Evolutionary conservation across 2,329 filamentous ascomycete genomes (phyloP).

Genomic region (Fusarium sp.): DNA sequence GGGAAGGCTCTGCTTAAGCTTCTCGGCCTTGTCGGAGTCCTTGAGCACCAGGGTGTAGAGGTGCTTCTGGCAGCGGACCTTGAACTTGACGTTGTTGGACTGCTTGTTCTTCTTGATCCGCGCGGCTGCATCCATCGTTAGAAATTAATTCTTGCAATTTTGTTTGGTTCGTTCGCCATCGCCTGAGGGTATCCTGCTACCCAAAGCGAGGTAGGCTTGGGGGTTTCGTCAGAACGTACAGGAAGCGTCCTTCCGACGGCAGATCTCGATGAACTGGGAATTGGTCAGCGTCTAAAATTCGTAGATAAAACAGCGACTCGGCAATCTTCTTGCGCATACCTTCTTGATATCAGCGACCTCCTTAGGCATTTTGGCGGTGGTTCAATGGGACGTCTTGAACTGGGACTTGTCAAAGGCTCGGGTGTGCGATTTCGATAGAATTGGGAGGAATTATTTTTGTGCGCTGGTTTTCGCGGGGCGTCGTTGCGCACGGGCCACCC

Average conservation of each 20-base stretch:
- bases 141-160: slow-evolving; percentile 37
- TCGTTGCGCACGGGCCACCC: slow-evolving; percentile 46
- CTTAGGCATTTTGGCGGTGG: slow-evolving; percentile 90
- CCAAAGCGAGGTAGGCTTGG: slow-evolving; percentile 6
- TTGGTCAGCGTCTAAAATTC: slow-evolving; percentile 50
- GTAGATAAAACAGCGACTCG: slow-evolving; percentile 16
- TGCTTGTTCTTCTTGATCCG: slow-evolving; percentile 97
- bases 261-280: slow-evolving; percentile 98
- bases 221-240: slow-evolving; percentile 77
- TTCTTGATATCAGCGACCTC: slow-evolving; percentile 99
- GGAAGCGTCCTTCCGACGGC: slow-evolving; percentile 98
- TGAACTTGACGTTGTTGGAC: slow-evolving; percentile 98
- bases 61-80: slow-evolving; percentile 97
- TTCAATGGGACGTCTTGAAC: slow-evolving; percentile 50
- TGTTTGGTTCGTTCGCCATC: slow-evolving; percentile 25
- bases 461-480: slow-evolving; percentile 50
- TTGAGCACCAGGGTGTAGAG: slow-evolving; percentile 99
- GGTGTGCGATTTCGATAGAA: slow-evolving; percentile 48
- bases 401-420: slow-evolving; percentile 47
- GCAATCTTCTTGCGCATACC: slow-evolving; percentile 60
- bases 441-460: slow-evolving; percentile 54
- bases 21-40: slow-evolving; percentile 99
- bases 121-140: slow-evolving; percentile 72
- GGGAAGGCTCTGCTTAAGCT: slow-evolving; percentile 99
- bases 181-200: slow-evolving; percentile 10